These are phyloP conservation scores for Pyrenochaeta sp. DNA, from an alignment of 2,329 filamentous ascomycete species.

Conservation along the genomic window DNA sequence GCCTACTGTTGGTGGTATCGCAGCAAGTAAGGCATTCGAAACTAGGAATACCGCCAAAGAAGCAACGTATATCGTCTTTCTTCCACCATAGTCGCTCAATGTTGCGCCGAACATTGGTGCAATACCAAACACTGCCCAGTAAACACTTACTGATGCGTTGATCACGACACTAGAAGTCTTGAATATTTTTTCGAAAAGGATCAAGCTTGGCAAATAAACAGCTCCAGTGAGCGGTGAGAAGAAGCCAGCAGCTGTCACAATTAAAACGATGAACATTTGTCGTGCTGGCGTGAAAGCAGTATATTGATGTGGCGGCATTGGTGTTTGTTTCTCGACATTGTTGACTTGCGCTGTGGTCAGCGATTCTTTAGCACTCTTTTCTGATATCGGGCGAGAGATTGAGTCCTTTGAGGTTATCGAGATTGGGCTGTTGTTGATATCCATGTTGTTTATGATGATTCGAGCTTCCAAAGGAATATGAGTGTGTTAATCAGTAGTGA, in stretches of 20 bases:
- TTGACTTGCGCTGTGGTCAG: too few relatives aligned
- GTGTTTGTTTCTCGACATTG: too few relatives aligned
- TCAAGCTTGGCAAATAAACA: slow-evolving; percentile 52
- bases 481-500: too few relatives aligned
- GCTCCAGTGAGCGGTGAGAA: slow-evolving; percentile 51
- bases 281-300: slow-evolving; percentile 43
- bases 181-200: slow-evolving; percentile 45
- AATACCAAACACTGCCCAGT: slow-evolving; percentile 52
- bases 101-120: slow-evolving; percentile 49
- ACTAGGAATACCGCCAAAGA: slow-evolving; percentile 47
- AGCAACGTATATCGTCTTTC: slow-evolving; percentile 49
- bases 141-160: slow-evolving; percentile 53
- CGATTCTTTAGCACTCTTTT: too few relatives aligned
- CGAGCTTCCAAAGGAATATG: too few relatives aligned
- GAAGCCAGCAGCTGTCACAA: slow-evolving; percentile 51
- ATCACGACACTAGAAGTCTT: slow-evolving; percentile 43
- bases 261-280: slow-evolving; percentile 43
- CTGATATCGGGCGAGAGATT: too few relatives aligned
- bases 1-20: slow-evolving; percentile 45
- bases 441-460: too few relatives aligned
- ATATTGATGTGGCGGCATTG: slow-evolving; percentile 26
- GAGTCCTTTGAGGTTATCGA: too few relatives aligned
- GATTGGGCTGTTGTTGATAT: too few relatives aligned
- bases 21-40: slow-evolving; percentile 48
- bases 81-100: slow-evolving; percentile 46